These are phyloP conservation scores for Epichloe uncinata DNA, from an alignment of 2,329 filamentous ascomycete species.

Conservation along the genomic window DNA sequence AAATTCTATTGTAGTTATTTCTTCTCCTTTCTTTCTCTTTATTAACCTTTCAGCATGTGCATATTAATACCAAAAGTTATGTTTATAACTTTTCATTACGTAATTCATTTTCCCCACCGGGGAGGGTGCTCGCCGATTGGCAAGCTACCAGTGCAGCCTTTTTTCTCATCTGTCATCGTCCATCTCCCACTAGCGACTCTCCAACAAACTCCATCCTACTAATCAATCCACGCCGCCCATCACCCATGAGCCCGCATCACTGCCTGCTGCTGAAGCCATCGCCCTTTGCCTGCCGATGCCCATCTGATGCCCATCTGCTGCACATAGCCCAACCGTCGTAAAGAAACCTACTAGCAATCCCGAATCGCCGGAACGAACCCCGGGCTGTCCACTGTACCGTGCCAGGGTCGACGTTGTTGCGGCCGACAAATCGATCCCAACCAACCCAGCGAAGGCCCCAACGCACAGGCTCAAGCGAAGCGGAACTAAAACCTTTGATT, in stretches of 20 bases:
- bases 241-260: not conserved
- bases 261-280: not conserved
- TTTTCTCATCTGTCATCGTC: too few species aligned
- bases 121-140: not conserved
- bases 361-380: not conserved
- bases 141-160: too few species aligned
- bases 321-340: not conserved
- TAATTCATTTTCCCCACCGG: too few species aligned
- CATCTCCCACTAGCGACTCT: not conserved
- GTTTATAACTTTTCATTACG: too few species aligned
- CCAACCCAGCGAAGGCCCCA: slow-evolving; percentile 1
- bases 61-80: too few species aligned
- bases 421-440: not conserved
- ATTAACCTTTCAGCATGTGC: too few species aligned
- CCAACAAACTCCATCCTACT: not conserved
- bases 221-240: not conserved
- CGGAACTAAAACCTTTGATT: not conserved
- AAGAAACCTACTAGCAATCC: not conserved
- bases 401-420: not conserved
- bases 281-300: not conserved
- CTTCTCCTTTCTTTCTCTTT: too few species aligned
- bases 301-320: not conserved
- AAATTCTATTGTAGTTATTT: too few species aligned
- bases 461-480: not conserved
- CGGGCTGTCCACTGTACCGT: not conserved